phyloP scores from a whole-genome alignment of 208 protist species.

The Naegleria lovaniensis region DNA sequence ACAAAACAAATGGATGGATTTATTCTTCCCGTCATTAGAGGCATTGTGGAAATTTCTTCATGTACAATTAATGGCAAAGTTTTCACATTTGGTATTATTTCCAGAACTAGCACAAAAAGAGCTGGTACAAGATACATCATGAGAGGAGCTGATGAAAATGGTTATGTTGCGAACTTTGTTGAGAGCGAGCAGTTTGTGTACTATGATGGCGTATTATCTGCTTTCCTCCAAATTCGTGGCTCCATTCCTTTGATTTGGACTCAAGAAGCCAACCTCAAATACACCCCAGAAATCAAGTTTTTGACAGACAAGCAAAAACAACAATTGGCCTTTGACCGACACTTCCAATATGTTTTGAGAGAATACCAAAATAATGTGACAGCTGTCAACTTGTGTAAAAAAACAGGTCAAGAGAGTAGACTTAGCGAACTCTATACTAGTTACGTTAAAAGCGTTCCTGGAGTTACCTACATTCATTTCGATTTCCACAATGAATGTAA shows the following conservation, averaged over 20 bases:
- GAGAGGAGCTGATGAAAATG: constrained; percentile 17
- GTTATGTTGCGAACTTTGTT: constrained; percentile 30
- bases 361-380: neutral
- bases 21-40: constrained; percentile 15
- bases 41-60: neutral
- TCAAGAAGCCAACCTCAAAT: constrained; percentile 24
- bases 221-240: constrained; percentile 9
- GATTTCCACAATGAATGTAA: constrained; percentile 28
- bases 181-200: constrained; percentile 29
- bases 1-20: neutral
- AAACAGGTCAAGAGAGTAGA: constrained; percentile 21
- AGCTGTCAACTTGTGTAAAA: neutral
- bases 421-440: neutral
- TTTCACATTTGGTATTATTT: constrained; percentile 31
- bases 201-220: neutral
- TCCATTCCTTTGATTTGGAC: constrained; percentile 29
- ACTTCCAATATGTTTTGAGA: neutral
- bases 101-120: neutral
- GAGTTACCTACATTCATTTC: constrained; percentile 5
- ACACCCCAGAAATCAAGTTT: constrained; percentile 18
- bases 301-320: constrained; percentile 10
- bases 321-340: constrained; percentile 15
- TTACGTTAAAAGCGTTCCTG: neutral
- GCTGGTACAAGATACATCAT: constrained; percentile 28
- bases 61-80: neutral